Percentiles rank a stretch among this genome's conserved stretches.
Conservation (phyloP, 2,329 filamentous ascomycete species). For the Fusarium penzigii region DNA sequence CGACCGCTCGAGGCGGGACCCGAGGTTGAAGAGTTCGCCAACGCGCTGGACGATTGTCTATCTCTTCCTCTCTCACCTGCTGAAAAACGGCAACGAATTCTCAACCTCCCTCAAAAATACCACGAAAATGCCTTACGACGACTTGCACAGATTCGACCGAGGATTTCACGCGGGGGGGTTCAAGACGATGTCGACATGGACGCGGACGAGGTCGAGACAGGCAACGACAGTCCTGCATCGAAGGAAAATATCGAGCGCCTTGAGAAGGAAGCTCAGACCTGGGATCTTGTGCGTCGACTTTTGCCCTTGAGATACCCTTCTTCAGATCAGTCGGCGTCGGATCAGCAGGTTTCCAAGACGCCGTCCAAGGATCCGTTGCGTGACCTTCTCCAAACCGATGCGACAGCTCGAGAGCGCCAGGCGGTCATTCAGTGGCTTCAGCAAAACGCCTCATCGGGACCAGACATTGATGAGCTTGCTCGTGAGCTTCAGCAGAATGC, state of each 20-base stretch:
- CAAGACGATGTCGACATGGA: constrained; percentile 58
- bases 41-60: constrained; percentile 75
- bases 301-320: constrained; percentile 67
- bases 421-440: constrained; percentile 86
- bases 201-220: constrained; percentile 50
- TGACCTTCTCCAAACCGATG: constrained; percentile 73
- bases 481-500: constrained; percentile 74
- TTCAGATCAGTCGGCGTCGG: constrained; percentile 35
- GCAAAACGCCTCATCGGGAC: constrained; percentile 68
- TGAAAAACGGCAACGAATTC: constrained; percentile 65
- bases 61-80: constrained; percentile 46
- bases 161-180: constrained; percentile 27
- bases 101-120: constrained; percentile 62
- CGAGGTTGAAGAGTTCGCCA: constrained; percentile 86
- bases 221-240: constrained; percentile 26
- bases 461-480: constrained; percentile 74
- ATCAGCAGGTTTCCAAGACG: constrained; percentile 10
- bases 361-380: constrained; percentile 53
- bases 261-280: constrained; percentile 85
- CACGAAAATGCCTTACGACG: constrained; percentile 51
- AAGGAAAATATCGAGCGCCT: constrained; percentile 49
- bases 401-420: constrained; percentile 74
- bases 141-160: constrained; percentile 34
- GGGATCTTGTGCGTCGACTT: constrained; percentile 79
- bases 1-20: constrained; percentile 53